Conservation (phyloP, 1,284 basidiomycete genomes). For the Megacollybia platyphylla region DNA sequence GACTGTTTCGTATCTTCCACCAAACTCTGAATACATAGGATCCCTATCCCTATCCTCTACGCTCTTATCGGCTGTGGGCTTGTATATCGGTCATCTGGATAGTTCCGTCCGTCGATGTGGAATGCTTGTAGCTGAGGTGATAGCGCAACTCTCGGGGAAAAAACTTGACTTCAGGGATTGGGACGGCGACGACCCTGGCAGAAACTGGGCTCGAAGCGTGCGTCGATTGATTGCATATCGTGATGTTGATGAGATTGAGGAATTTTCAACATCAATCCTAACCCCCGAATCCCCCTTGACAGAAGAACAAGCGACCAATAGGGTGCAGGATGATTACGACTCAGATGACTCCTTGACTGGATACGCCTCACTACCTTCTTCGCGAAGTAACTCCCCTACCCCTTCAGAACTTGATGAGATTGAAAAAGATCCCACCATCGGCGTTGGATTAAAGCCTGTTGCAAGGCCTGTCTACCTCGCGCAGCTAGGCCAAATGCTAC, state of each 20-base stretch:
- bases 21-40: constrained; percentile 25
- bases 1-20: constrained; percentile 44
- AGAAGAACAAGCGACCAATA: background rate
- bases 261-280: background rate
- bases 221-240: constrained; percentile 35
- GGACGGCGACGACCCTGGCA: constrained; percentile 69
- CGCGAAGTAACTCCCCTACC: constrained; percentile 70
- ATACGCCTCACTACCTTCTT: constrained; percentile 56
- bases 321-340: constrained; percentile 30
- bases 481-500: constrained; percentile 65
- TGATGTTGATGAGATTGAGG: constrained; percentile 32
- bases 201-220: constrained; percentile 49
- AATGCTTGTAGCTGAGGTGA: constrained; percentile 84
- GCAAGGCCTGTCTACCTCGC: constrained; percentile 71
- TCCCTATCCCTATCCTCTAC: constrained; percentile 38
- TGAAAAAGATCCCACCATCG: constrained; percentile 74
- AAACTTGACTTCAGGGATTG: constrained; percentile 73
- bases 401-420: constrained; percentile 71
- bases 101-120: constrained; percentile 74
- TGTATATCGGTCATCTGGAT: constrained; percentile 74
- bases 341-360: constrained; percentile 79
- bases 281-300: background rate
- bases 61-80: constrained; percentile 66
- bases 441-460: constrained; percentile 52
- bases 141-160: constrained; percentile 49